These are phyloP conservation scores for Sambucus nigra DNA, from an alignment of 129 eudicot genomes.

Conservation along the genomic window DNA sequence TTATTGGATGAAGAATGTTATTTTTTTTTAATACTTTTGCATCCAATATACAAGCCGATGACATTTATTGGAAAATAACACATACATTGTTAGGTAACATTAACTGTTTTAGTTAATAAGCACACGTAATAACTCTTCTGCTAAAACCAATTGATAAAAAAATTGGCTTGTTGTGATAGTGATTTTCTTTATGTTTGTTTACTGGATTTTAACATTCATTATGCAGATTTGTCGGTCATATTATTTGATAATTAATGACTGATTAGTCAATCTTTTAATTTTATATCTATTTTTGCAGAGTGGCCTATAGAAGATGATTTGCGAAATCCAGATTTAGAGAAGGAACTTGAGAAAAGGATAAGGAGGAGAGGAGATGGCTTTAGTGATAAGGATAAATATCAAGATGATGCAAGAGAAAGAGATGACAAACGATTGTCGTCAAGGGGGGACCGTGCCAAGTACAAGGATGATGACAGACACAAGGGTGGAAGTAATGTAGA, in stretches of 20 bases:
- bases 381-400: constrained; percentile 42
- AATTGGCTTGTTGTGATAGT: background rate
- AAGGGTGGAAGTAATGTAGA: constrained; percentile 39
- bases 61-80: too few species aligned
- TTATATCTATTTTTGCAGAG: constrained; percentile 28
- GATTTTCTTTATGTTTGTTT: too few species aligned
- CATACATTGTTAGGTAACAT: too few species aligned
- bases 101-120: too few species aligned
- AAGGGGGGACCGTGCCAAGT: constrained; percentile 41
- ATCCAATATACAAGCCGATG: too few species aligned
- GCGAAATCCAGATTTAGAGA: constrained; percentile 65
- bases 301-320: constrained; percentile 45
- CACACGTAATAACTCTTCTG: background rate
- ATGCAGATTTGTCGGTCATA: background rate
- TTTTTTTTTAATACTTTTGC: too few species aligned
- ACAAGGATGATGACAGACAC: constrained; percentile 38
- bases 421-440: constrained; percentile 38
- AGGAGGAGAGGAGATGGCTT: constrained; percentile 65
- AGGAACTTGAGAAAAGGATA: constrained; percentile 58
- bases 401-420: constrained; percentile 31
- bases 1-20: too few species aligned
- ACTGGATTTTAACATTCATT: too few species aligned
- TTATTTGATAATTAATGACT: background rate
- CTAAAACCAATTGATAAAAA: background rate
- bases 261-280: background rate